Evolutionary conservation across 768 basidiomycete genomes (phyloP).

Genomic region (Kwoniella sp.): DNA sequence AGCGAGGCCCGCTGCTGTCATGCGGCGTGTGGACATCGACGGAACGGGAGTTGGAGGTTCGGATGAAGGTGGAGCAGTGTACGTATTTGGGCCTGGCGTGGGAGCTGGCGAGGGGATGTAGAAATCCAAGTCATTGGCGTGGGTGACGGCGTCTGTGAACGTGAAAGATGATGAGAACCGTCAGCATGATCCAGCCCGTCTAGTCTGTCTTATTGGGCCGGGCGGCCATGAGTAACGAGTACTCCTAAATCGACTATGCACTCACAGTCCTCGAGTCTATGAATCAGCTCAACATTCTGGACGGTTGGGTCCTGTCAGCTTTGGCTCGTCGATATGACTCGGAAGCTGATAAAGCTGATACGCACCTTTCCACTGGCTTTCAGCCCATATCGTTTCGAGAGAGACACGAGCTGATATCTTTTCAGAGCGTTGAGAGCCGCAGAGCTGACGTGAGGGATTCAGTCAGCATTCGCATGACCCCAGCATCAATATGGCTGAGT

Average conservation of each 20-base stretch:
- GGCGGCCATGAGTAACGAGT: neutral
- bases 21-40: neutral
- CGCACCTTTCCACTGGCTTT: slow-evolving; percentile 48
- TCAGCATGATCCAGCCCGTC: no score
- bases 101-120: slow-evolving; percentile 28
- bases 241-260: neutral
- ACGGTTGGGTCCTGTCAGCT: slow-evolving; percentile 8
- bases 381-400: slow-evolving; percentile 48
- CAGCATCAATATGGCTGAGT: neutral
- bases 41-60: slow-evolving; percentile 12
- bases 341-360: neutral
- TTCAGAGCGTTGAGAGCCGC: slow-evolving; percentile 48
- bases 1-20: slow-evolving; percentile 1
- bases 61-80: neutral
- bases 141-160: slow-evolving; percentile 26
- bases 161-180: neutral
- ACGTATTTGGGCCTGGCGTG: slow-evolving; percentile 20
- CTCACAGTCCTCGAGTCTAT: slow-evolving; percentile 44
- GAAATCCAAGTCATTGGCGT: slow-evolving; percentile 23
- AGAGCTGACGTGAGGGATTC: slow-evolving; percentile 19
- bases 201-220: no score
- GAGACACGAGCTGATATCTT: slow-evolving; percentile 47
- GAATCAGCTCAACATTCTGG: slow-evolving; percentile 44
- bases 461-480: neutral
- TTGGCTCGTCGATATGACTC: neutral